Base-by-base conservation (phyloP, 129 eudicot species). In the Apium graveolens region DNA sequence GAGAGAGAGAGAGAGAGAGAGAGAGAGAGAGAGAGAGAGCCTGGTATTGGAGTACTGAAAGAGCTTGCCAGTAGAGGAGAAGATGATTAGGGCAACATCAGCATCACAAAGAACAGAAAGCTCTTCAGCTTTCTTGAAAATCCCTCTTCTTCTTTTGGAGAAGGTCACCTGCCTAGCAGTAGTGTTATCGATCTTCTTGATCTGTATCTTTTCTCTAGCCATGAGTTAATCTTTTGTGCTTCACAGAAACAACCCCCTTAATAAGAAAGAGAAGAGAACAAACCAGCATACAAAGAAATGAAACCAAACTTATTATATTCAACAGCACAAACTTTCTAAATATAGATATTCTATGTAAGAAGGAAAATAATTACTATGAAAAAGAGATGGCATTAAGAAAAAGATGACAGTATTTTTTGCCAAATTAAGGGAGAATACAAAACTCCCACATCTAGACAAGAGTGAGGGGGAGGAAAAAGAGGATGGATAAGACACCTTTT, bases 91-190 rank as follows among this genome's bases (percentile, higher is more conserved):
- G 20, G 60, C 77, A 74, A 74, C 77, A 44, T 74, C 77, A 74
- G 62, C 77, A 74, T 74, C 77, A 74, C 77, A 74, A 74, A 74
- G 77, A 44, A 74, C 77, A 44, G 77, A 74, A 11, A 74, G 77
- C 57, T 74, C 77, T 74, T 74, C 57, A 74, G 77, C 77, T 74
- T 74, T 74, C 77, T 74, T 74, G 39, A 74, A 74, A 74, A 74
- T 34, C n/a, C 77, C 77, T 74, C 77, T 74, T 74, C 77, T 74
- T 20, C 77, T 43, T 44, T 74, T 74, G 1, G 77, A 74, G 39
- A 74, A 74, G 38, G 77, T 74, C 77, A 74, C 77, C 60, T 74
- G 77, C n/a, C 77, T 74, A 12, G 77, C 77, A 26, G 77, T 74
- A 5, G 60, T 74, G 77, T 74, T 74, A 44, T 74, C 77, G 1